Evolutionary conservation across 192 early-diverging fungal genomes (phyloP).

Genomic region (Coemansia sp.): DNA sequence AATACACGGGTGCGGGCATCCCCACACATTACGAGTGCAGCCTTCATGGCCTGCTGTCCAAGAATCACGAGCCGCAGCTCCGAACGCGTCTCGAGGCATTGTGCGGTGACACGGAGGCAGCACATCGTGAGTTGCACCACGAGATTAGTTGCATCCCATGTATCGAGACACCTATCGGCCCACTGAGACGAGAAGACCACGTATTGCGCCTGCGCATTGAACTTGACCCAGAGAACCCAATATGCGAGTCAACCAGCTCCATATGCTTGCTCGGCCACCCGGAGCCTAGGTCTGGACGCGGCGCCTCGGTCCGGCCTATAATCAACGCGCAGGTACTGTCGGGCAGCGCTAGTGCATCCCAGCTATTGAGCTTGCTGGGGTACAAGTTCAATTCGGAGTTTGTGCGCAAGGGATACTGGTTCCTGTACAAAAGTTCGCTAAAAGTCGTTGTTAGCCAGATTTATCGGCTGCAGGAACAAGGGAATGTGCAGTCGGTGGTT

Average conservation of each 20-base stretch:
- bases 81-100: constrained; percentile 69
- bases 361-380: constrained; percentile 71
- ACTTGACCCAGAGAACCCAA: constrained; percentile 49
- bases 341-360: constrained; percentile 63
- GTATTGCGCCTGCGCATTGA: constrained; percentile 63
- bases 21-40: constrained; percentile 62
- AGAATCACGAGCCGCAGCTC: constrained; percentile 57
- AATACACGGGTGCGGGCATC: constrained; percentile 28
- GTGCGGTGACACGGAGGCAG: constrained; percentile 64
- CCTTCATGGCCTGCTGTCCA: constrained; percentile 59
- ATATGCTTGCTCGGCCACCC: constrained; percentile 69
- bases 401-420: constrained; percentile 64
- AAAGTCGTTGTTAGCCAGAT: constrained; percentile 66
- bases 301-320: constrained; percentile 65
- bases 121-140: constrained; percentile 64
- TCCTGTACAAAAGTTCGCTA: constrained; percentile 60
- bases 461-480: constrained; percentile 54
- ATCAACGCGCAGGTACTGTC: constrained; percentile 62
- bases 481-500: constrained; percentile 55
- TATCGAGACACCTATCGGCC: constrained; percentile 72
- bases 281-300: constrained; percentile 66
- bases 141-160: constrained; percentile 69
- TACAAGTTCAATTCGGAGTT: constrained; percentile 75
- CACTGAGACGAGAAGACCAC: constrained; percentile 73
- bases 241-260: constrained; percentile 60